phyloP scores from a whole-genome alignment of 129 eudicot species.

The Solidago caesia region DNA sequence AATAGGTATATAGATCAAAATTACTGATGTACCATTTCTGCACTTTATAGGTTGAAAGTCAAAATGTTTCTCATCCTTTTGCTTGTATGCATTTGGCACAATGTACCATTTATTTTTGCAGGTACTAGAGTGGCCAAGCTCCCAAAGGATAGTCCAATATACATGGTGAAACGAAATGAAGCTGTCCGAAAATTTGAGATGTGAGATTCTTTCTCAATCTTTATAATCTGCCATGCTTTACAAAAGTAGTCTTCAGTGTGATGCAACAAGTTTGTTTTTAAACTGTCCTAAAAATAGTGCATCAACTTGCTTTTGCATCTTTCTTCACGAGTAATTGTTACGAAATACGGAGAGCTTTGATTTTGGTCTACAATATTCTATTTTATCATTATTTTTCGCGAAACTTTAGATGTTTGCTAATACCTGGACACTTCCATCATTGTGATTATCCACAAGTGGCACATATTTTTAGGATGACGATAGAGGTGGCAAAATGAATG shows the following conservation, averaged over 20 bases:
- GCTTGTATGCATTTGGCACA: neutral
- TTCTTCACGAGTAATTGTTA: neutral
- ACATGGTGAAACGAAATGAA: constrained; percentile 71
- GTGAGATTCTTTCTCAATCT: constrained; percentile 38
- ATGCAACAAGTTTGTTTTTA: neutral
- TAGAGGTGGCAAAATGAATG: neutral
- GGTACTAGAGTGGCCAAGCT: constrained; percentile 50
- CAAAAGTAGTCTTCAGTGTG: too few relatives aligned
- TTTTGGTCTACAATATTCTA: neutral
- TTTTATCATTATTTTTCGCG: neutral
- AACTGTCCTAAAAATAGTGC: neutral
- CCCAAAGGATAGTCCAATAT: constrained; percentile 67
- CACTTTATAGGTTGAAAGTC: neutral
- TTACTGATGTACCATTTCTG: too few relatives aligned
- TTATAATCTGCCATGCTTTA: neutral
- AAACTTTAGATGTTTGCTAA: neutral
- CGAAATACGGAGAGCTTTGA: neutral
- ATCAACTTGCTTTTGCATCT: neutral
- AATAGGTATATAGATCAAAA: too few relatives aligned
- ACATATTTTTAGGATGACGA: neutral
- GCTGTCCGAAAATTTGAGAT: constrained; percentile 75
- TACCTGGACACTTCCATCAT: neutral
- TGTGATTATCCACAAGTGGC: neutral
- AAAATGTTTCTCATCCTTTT: neutral
- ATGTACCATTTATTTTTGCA: constrained; percentile 27